Conservation (phyloP, 1,139 yeast species). For the Nakaseomyces kungkrabaensis region DNA sequence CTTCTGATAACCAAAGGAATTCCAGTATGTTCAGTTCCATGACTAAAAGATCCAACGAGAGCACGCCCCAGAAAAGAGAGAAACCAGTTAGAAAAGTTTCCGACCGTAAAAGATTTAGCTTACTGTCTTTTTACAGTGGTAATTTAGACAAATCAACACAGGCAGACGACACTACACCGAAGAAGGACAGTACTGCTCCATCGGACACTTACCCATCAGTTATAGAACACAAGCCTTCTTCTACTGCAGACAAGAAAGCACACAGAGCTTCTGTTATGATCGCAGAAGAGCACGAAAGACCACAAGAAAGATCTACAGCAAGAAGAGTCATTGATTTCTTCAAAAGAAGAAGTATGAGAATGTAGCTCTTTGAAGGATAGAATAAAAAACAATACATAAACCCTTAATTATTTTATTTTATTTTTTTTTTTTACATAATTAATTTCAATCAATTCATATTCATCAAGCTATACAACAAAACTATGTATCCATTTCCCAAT, state of each 20-base stretch:
- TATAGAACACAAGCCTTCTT: conserved; percentile 31
- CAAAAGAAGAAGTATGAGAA: conserved; percentile 57
- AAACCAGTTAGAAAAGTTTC: conserved; percentile 3
- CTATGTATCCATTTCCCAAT: no score
- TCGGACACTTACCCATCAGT: conserved; percentile 33
- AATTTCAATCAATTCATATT: no score
- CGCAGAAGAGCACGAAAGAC: conserved; percentile 2
- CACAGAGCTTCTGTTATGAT: conserved; percentile 18
- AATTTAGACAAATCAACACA: neutral
- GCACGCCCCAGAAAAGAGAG: neutral
- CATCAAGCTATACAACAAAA: no score
- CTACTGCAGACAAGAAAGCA: conserved; percentile 9
- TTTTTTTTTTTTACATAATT: no score
- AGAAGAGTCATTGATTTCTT: conserved; percentile 73
- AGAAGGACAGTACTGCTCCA: neutral
- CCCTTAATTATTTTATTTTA: neutral
- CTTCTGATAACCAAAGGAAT: neutral
- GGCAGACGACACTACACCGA: neutral
- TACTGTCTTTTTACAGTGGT: conserved; percentile 19
- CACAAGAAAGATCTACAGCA: conserved; percentile 42
- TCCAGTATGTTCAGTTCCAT: neutral
- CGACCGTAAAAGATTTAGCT: conserved; percentile 19
- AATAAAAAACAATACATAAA: neutral
- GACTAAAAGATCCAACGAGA: neutral
- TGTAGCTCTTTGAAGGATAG: conserved; percentile 2